Evolutionary conservation across 2,329 filamentous ascomycete genomes (phyloP).

Genomic region (Microdochium bolleyi): DNA sequence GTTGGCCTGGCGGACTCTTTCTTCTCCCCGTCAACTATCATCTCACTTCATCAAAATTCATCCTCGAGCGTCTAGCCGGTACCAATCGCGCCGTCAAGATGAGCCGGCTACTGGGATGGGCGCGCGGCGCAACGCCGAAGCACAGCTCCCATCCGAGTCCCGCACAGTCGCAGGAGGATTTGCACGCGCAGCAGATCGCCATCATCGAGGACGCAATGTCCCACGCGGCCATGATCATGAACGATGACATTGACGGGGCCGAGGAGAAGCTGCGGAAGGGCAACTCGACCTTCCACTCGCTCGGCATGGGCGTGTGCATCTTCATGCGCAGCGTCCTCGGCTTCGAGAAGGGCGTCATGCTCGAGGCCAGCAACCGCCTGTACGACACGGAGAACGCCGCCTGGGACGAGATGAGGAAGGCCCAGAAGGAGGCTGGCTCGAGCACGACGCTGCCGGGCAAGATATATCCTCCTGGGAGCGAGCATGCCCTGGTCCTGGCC

Average conservation of each 20-base stretch:
- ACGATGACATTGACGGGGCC: conserved; percentile 83
- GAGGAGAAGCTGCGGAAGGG: conserved; percentile 64
- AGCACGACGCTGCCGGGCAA: conserved; percentile 22
- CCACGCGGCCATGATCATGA: conserved; percentile 69
- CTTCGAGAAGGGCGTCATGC: conserved; percentile 88
- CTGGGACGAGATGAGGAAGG: conserved; percentile 67
- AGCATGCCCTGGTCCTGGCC: conserved; percentile 78
- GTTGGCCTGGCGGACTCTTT: too few relatives aligned
- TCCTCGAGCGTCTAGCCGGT: neutral
- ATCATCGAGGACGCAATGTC: conserved; percentile 53
- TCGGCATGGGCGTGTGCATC: conserved; percentile 72
- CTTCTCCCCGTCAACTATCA: neutral
- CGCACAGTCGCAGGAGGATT: conserved; percentile 20
- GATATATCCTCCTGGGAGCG: conserved; percentile 75
- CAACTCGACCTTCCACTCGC: conserved; percentile 78
- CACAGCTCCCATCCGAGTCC: conserved; percentile 22
- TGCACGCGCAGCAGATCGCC: conserved; percentile 35
- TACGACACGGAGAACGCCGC: conserved; percentile 69
- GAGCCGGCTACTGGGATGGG: conserved; percentile 43
- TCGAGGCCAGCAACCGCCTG: conserved; percentile 66
- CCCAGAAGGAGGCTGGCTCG: conserved; percentile 50
- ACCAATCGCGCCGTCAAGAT: conserved; percentile 18
- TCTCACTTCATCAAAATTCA: neutral
- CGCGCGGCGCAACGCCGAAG: conserved; percentile 32
- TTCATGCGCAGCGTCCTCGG: conserved; percentile 84